These are phyloP conservation scores for Cornus suecica DNA, from an alignment of 148 eudicot genomes.

Conservation along the genomic window DNA sequence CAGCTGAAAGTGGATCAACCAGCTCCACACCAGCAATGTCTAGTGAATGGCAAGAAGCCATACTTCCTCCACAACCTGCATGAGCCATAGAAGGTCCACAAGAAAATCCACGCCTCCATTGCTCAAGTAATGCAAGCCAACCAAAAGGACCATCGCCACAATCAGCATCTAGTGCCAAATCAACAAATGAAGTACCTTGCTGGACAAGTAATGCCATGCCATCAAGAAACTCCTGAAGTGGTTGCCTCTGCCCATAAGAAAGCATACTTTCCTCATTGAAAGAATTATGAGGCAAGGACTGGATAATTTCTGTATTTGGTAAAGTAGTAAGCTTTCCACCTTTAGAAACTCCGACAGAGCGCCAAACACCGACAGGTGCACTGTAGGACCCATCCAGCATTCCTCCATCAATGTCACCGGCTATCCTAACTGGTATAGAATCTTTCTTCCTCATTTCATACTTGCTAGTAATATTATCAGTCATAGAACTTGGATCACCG, in stretches of 20 bases:
- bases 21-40: conserved; percentile 92
- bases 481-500: conserved; percentile 50
- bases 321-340: conserved; percentile 47
- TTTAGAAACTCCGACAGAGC: conserved; percentile 84
- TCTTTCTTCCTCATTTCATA: conserved; percentile 84
- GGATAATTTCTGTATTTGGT: conserved; percentile 44
- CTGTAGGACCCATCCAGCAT: conserved; percentile 60
- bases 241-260: conserved; percentile 67
- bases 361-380: conserved; percentile 97
- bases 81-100: conserved; percentile 93
- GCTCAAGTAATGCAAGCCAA: conserved; percentile 97
- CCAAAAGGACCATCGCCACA: conserved; percentile 88
- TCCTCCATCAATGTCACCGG: conserved; percentile 83
- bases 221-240: conserved; percentile 86
- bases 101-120: conserved; percentile 81
- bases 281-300: conserved; percentile 48
- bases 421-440: conserved; percentile 78
- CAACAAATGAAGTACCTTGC: conserved; percentile 95
- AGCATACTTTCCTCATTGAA: conserved; percentile 61
- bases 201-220: conserved; percentile 86
- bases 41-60: conserved; percentile 89
- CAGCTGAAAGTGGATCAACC: conserved; percentile 81
- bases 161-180: conserved; percentile 90
- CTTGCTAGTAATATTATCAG: conserved; percentile 47
- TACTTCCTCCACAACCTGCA: conserved; percentile 97